Conservation (phyloP, 2,329 filamentous ascomycete species). For the Cryphonectria parasitica region DNA sequence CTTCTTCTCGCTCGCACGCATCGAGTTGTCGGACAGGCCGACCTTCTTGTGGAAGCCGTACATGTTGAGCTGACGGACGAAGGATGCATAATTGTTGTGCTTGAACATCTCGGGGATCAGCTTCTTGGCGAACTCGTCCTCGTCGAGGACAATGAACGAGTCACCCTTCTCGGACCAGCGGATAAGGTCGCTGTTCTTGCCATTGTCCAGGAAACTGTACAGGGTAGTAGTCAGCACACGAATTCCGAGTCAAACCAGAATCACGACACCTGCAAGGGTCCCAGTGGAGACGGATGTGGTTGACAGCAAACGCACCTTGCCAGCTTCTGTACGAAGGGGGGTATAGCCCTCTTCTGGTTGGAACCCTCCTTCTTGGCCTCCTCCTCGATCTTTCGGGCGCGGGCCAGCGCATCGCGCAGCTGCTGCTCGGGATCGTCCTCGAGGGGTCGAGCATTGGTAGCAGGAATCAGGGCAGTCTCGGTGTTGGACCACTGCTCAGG, state of each 20-base stretch:
- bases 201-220: conserved; percentile 85
- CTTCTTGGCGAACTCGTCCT: conserved; percentile 97
- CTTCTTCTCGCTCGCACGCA: conserved; percentile 95
- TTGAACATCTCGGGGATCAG: conserved; percentile 98
- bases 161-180: conserved; percentile 96
- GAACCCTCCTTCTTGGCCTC: conserved; percentile 77
- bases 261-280: conserved; percentile 18
- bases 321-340: conserved; percentile 95
- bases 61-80: conserved; percentile 94
- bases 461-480: conserved; percentile 44
- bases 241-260: not conserved
- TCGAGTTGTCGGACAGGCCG: conserved; percentile 92
- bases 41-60: conserved; percentile 98
- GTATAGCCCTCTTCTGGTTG: conserved; percentile 56
- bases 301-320: conserved; percentile 72
- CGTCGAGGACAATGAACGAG: conserved; percentile 94
- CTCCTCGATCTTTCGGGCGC: conserved; percentile 71
- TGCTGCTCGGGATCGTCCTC: conserved; percentile 69
- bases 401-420: conserved; percentile 61
- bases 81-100: conserved; percentile 97
- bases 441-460: conserved; percentile 42
- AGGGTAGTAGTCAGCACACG: conserved; percentile 31
- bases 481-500: conserved; percentile 45
- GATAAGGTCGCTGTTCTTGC: conserved; percentile 91
- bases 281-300: not conserved